Evolutionary conservation across 768 basidiomycete species (phyloP).

Genomic region (Sarcodon aspratus): DNA sequence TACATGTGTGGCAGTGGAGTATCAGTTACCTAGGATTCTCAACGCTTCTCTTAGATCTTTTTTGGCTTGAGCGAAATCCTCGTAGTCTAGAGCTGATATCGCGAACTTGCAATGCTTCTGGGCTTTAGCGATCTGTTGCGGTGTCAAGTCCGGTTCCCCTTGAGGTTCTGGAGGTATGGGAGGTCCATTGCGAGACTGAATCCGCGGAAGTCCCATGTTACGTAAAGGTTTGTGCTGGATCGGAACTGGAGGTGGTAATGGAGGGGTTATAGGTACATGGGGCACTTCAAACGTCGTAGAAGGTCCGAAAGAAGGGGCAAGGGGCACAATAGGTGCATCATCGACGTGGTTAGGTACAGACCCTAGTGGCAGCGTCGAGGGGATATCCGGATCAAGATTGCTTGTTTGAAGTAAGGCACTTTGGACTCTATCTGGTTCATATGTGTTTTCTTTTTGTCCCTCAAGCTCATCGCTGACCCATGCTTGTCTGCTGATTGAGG

Average conservation of each 20-base stretch:
- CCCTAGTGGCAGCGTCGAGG: slow-evolving; percentile 1
- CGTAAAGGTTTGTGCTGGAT: slow-evolving; percentile 7
- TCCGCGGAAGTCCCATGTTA: slow-evolving; percentile 4
- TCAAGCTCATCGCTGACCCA: slow-evolving; percentile 36
- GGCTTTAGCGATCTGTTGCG: slow-evolving; percentile 53
- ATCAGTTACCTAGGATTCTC: slow-evolving; percentile 25
- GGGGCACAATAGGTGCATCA: background rate
- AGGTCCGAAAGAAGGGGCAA: too few relatives aligned
- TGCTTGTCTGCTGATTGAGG: slow-evolving; percentile 6
- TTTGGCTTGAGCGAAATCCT: slow-evolving; percentile 80
- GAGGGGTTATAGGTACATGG: slow-evolving; percentile 10
- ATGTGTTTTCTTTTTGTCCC: slow-evolving; percentile 17
- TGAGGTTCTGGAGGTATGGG: background rate
- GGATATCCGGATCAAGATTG: background rate
- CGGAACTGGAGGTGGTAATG: slow-evolving; percentile 7
- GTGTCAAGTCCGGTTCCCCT: slow-evolving; percentile 36
- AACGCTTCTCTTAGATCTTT: slow-evolving; percentile 76
- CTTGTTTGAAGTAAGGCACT: background rate
- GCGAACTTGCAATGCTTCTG: slow-evolving; percentile 94
- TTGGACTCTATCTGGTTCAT: slow-evolving; percentile 4
- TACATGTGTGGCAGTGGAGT: too few relatives aligned
- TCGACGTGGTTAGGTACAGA: background rate
- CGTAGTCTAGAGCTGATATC: slow-evolving; percentile 92
- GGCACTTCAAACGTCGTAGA: background rate
- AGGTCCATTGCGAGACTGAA: too few relatives aligned